Evolutionary conservation across 1,284 basidiomycete species (phyloP).

Genomic region (Tilletiopsis washingtonensis): DNA sequence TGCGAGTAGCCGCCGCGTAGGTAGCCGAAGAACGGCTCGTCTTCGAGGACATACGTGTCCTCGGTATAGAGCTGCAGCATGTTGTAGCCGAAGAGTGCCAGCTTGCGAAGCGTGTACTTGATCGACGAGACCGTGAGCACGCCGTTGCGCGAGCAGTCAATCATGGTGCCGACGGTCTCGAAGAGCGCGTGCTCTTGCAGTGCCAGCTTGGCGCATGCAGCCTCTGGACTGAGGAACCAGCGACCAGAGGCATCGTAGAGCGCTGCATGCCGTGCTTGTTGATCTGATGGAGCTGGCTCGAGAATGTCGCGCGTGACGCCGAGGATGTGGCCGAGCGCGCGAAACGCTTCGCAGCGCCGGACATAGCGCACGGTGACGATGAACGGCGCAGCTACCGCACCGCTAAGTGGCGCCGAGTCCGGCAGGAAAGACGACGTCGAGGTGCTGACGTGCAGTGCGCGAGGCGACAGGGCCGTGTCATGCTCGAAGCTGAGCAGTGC

Average conservation of each 20-base stretch:
- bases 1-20: constrained; percentile 37
- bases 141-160: constrained; percentile 49
- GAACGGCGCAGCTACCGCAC: too few species aligned
- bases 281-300: too few species aligned
- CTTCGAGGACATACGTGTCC: constrained; percentile 47
- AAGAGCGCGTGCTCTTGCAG: constrained; percentile 14
- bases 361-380: constrained; percentile 8
- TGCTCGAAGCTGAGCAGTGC: not conserved
- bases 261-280: too few species aligned
- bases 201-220: not conserved
- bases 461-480: not conserved
- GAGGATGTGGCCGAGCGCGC: constrained; percentile 27
- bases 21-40: constrained; percentile 49
- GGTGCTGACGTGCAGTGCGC: not conserved
- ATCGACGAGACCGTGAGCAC: constrained; percentile 40
- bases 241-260: not conserved
- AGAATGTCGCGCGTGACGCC: constrained; percentile 6
- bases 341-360: constrained; percentile 14
- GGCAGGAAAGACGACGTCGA: not conserved
- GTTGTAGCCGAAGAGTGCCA: constrained; percentile 46
- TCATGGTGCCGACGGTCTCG: constrained; percentile 46
- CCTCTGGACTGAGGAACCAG: not conserved
- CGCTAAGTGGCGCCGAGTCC: too few species aligned
- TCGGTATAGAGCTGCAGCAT: constrained; percentile 45
- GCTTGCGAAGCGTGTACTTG: constrained; percentile 38